Percentiles rank a stretch among this genome's conserved stretches.
These are phyloP conservation scores for Backusella liffmaniae DNA, from an alignment of 192 early-diverging fungal species.

Conservation along the genomic window DNA sequence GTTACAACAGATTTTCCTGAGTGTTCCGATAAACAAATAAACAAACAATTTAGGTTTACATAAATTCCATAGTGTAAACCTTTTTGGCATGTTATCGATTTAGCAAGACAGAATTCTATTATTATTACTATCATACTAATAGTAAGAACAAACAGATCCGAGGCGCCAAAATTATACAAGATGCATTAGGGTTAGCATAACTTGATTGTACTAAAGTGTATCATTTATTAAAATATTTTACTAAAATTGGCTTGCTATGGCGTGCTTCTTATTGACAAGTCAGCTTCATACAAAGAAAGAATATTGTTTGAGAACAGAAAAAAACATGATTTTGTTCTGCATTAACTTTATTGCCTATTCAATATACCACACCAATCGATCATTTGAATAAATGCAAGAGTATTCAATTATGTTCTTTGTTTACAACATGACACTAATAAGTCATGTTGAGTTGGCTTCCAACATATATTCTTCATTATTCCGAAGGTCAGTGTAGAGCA, in stretches of 20 bases:
- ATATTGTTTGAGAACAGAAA: neutral
- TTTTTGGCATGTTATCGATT: neutral
- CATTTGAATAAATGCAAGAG: neutral
- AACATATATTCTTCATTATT: no score
- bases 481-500: no score
- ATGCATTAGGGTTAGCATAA: neutral
- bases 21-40: neutral
- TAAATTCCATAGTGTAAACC: neutral
- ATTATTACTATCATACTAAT: neutral
- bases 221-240: neutral
- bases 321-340: neutral
- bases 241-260: neutral
- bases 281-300: neutral
- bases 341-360: neutral
- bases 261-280: neutral
- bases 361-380: neutral
- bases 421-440: neutral
- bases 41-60: neutral
- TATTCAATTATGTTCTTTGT: neutral
- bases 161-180: neutral
- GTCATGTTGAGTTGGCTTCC: neutral
- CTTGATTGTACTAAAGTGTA: neutral
- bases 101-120: neutral
- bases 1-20: neutral
- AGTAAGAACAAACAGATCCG: neutral